Base-by-base conservation (phyloP, 805 yeast genomes). In the Candida nanaspora region DNA sequence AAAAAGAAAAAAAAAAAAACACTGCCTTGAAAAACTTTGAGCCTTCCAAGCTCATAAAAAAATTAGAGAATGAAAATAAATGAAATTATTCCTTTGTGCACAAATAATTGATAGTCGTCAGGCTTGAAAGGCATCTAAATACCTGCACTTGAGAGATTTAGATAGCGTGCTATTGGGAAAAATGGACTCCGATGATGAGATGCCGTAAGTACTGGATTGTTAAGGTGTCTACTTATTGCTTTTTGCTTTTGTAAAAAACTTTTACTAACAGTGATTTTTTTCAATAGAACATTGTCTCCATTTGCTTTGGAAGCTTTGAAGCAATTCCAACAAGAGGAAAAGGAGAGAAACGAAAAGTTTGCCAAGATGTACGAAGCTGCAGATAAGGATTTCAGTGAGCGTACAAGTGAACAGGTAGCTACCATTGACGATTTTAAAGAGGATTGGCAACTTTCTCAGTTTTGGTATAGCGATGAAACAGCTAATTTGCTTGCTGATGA, bases 401-500 rank as follows among this genome's bases (percentile, higher is more conserved):
- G 59, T 37, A 42, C 47, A 19, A 23, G 29, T 14, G 25, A 32
- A 21, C 28, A 14, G 41, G 30, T 40, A 11, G 39, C 55, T 11
- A 42, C 59, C 18, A 89, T 89, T 61, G 86, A 81, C 40, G 69
- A 77, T 30, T 88, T 88, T 59, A 70, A 83, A 55, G 96, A 88
- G 61, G 95, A 88, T 61, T 88, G 97, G 97, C 93, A 86, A 55
- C 68, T 89, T 30, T 86, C 95, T 1, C 97, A 88, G 60, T 88
- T 88, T 63, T 88, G 97, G 88, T 88, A 86, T 55, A 65, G 72
- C 42, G 89, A 86, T 45, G 62, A 66, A 3, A 88, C 96, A 1
- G 88, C 96, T 0, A 72, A 70, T 39, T 55, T 62, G 0, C 59
- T 86, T 16, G 93, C 86, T 0, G 74, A 73, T 45, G 93, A 86